Evolutionary conservation across 1,139 yeast species (phyloP).

Genomic region (Kluyveromyces sp.): DNA sequence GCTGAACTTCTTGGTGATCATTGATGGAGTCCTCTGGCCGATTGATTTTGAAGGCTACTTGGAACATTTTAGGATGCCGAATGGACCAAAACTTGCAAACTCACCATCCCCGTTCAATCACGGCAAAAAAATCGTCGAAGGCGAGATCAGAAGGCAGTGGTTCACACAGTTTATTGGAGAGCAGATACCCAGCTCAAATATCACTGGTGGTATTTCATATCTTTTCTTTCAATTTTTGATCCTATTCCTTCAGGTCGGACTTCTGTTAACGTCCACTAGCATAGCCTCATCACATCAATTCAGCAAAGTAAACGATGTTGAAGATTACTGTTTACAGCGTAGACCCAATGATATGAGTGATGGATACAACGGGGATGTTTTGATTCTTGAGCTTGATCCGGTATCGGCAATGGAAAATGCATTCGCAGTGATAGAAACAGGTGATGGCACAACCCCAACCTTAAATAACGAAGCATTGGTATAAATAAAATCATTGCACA

Average conservation of each 20-base stretch:
- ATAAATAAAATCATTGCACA: too few species aligned
- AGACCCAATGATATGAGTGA: conserved; percentile 26
- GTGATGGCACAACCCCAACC: too few species aligned
- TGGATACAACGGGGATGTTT: conserved; percentile 39
- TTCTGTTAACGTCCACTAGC: conserved; percentile 30
- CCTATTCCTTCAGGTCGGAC: conserved; percentile 30
- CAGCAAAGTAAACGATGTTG: conserved; percentile 8
- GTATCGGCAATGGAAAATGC: conserved; percentile 17
- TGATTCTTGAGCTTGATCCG: conserved; percentile 32
- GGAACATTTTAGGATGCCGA: conserved; percentile 16
- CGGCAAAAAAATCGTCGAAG: conserved; percentile 23
- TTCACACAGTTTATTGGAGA: conserved; percentile 41
- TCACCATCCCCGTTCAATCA: conserved; percentile 27
- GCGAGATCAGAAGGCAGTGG: conserved; percentile 32
- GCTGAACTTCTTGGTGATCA: conserved; percentile 25
- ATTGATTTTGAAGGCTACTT: conserved; percentile 19
- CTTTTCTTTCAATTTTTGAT: conserved; percentile 29
- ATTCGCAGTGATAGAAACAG: not conserved
- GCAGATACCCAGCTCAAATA: conserved; percentile 29
- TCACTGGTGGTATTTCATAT: conserved; percentile 28
- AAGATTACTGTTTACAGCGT: not conserved
- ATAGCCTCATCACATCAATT: conserved; percentile 28
- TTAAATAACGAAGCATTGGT: too few species aligned
- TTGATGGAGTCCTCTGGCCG: conserved; percentile 25
- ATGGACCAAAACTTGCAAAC: conserved; percentile 19